phyloP scores from a whole-genome alignment of 1,284 basidiomycete genomes.

The Microbotryum intermedium region DNA sequence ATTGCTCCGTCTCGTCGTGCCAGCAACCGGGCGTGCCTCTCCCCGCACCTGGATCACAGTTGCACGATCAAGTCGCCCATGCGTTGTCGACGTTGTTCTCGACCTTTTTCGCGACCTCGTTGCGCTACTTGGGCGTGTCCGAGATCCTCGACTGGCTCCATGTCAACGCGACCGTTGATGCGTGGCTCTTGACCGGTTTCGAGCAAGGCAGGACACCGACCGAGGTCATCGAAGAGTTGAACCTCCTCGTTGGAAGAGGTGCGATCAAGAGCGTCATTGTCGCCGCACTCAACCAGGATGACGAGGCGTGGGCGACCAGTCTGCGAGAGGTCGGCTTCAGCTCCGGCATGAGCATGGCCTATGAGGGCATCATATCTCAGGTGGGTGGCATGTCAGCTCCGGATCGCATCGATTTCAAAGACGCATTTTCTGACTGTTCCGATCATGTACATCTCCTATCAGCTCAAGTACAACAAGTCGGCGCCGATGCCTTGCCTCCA shows the following conservation, averaged over 20 bases:
- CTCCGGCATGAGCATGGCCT: slow-evolving; percentile 25
- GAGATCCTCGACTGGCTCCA: slow-evolving; percentile 29
- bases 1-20: slow-evolving; percentile 13
- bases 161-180: slow-evolving; percentile 21
- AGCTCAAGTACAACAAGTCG: slow-evolving; percentile 18
- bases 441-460: neutral
- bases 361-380: slow-evolving; percentile 24
- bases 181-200: slow-evolving; percentile 25
- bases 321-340: slow-evolving; percentile 18
- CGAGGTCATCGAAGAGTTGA: slow-evolving; percentile 17
- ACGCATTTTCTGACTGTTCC: too few relatives aligned
- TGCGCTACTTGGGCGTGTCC: slow-evolving; percentile 25
- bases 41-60: slow-evolving; percentile 8
- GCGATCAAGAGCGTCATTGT: slow-evolving; percentile 22
- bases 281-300: slow-evolving; percentile 20
- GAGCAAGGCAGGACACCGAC: slow-evolving; percentile 18
- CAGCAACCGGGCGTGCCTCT: slow-evolving; percentile 12
- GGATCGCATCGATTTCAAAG: neutral
- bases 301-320: slow-evolving; percentile 25
- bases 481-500: slow-evolving; percentile 22
- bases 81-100: slow-evolving; percentile 19
- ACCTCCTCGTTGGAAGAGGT: slow-evolving; percentile 21
- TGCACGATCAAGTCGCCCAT: slow-evolving; percentile 20
- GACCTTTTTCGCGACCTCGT: slow-evolving; percentile 24
- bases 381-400: neutral